Conservation (phyloP, 345 rosid genomes). For the Lagerstroemia speciosa region DNA sequence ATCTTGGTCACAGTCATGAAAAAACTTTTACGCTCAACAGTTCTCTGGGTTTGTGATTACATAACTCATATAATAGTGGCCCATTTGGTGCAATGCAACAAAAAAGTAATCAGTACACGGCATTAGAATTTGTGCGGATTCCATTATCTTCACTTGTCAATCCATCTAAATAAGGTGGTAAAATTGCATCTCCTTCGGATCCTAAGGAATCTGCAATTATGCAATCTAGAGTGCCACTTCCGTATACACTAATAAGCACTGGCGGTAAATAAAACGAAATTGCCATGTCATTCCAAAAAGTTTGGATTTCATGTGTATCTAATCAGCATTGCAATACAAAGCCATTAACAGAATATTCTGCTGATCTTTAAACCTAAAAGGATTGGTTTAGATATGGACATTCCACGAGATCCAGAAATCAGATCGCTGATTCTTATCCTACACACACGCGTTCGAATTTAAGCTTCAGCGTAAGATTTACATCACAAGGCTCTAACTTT, state of each 20-base stretch:
- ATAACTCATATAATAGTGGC: not conserved
- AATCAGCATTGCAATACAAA: not conserved
- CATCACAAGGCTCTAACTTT: not conserved
- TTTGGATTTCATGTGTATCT: not conserved
- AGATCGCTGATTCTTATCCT: not conserved
- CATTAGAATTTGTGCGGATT: not conserved
- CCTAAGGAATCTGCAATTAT: not conserved
- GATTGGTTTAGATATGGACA: no score
- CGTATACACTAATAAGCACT: not conserved
- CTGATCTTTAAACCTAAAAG: no score
- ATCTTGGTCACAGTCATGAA: not conserved
- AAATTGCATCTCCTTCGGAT: not conserved
- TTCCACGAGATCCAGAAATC: no score
- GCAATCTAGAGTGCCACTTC: not conserved
- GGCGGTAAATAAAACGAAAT: not conserved
- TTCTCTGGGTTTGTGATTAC: not conserved
- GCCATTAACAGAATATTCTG: not conserved
- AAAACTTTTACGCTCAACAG: not conserved
- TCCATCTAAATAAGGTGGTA: not conserved
- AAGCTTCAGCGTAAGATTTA: not conserved
- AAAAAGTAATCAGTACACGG: not conserved
- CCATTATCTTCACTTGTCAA: not conserved
- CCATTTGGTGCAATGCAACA: not conserved
- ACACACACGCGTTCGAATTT: not conserved
- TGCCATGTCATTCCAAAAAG: not conserved